Base-by-base conservation (phyloP, 1,284 basidiomycete species). In the Naganishia albida region DNA sequence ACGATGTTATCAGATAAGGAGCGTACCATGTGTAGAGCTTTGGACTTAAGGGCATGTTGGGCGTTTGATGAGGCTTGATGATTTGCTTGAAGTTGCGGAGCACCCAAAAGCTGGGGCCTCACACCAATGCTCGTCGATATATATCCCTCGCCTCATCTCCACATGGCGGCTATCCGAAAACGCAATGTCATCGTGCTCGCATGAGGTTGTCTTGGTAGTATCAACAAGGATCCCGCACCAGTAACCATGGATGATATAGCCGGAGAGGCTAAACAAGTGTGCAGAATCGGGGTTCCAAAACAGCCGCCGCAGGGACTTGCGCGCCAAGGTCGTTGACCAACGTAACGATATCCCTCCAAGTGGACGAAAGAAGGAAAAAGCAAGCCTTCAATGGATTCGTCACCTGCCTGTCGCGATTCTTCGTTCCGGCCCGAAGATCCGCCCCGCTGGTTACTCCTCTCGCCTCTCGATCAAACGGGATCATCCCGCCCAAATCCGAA, bases 1-100 rank as follows among this genome's bases (percentile, higher is more conserved):
- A 39, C 8, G 26, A 53, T 1, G 16, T 13, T 7, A 3, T 53
- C 13, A 30, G 23, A 7, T 7, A n/a, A 48, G 23, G 6, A 10
- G 34, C 51, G 7, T 34, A 53, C 57, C 57, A 60, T 40, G 57
- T 60, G 20, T 60, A 60, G 25, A 60, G 57, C 23, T 60, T 60
- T 25, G 57, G 57, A 40, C 57, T 60, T 16, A 60, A 38, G 13
- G 57, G 57, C 57, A 60, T 60, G 20, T 20, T 23, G 43, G 25
- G 44, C 25, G 26, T 16, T n/a, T 16, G 13, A 28, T 56, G 6
- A 6, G 12, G 16, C 20, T 42, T 16, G 23, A 38, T 46, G 46
- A 50, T 34, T 12, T 49, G 6, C 10, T 20, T 48, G 25, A n/a
- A 49, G 1, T 46, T 60, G 46, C 16, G 57, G 40, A 20, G 49